Conservation (phyloP, 2,329 filamentous ascomycete species). For the Cladosporium sp. region DNA sequence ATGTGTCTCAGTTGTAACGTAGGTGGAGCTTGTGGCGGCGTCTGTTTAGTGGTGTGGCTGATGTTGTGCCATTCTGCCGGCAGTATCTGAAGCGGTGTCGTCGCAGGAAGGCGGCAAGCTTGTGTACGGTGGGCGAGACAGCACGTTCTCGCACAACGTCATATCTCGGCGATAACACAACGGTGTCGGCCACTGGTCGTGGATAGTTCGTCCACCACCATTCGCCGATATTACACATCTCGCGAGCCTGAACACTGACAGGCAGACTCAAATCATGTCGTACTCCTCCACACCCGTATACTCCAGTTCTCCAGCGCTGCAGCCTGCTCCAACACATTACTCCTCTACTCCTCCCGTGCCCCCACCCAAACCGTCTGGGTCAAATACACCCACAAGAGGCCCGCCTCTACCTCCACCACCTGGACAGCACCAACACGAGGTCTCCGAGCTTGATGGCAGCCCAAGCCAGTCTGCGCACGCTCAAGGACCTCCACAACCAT, state of each 20-base stretch:
- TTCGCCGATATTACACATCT: not conserved
- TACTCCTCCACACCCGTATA: slow-evolving; percentile 15
- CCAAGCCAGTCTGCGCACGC: slow-evolving; percentile 23
- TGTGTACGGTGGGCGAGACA: slow-evolving; percentile 16
- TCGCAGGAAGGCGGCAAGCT: not conserved
- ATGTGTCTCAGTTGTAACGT: not conserved
- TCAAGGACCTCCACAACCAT: slow-evolving; percentile 26
- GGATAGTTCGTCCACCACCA: not conserved
- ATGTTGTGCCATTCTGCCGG: slow-evolving; percentile 12
- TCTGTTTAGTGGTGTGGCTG: not conserved
- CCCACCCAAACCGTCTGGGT: slow-evolving; percentile 48
- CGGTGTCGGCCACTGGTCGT: not conserved
- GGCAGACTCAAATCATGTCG: slow-evolving; percentile 3
- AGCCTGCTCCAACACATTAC: slow-evolving; percentile 38
- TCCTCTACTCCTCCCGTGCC: slow-evolving; percentile 52
- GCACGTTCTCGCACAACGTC: slow-evolving; percentile 4
- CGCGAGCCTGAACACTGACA: not conserved
- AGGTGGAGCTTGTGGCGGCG: not conserved
- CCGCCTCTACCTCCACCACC: slow-evolving; percentile 50
- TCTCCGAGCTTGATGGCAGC: slow-evolving; percentile 33
- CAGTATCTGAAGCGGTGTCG: slow-evolving; percentile 21
- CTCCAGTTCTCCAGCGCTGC: slow-evolving; percentile 24
- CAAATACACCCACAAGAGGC: slow-evolving; percentile 45
- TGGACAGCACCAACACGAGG: slow-evolving; percentile 33
- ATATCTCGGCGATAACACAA: slow-evolving; percentile 8